Evolutionary conservation across 2,329 filamentous ascomycete species (phyloP).

Genomic region (Nakataea oryzae): DNA sequence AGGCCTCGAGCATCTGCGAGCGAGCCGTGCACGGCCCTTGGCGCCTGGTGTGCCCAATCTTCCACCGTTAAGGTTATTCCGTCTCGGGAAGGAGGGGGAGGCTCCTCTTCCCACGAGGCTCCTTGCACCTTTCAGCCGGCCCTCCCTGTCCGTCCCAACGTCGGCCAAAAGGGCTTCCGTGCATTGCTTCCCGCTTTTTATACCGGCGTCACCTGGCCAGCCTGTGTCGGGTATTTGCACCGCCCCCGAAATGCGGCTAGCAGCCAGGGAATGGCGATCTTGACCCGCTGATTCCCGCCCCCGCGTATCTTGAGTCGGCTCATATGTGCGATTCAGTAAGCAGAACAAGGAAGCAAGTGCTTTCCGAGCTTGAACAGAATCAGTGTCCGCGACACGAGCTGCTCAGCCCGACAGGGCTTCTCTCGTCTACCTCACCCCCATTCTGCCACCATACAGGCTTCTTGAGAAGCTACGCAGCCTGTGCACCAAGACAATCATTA

Average conservation of each 20-base stretch:
- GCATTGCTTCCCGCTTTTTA: constrained; percentile 10
- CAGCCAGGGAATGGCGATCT: neutral
- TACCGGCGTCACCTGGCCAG: neutral
- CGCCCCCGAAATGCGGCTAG: neutral
- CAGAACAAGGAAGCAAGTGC: neutral
- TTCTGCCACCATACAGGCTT: neutral
- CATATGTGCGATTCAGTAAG: neutral
- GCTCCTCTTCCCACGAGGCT: neutral
- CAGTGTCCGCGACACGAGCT: neutral
- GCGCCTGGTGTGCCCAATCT: neutral
- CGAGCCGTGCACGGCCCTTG: neutral
- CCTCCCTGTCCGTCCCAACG: neutral
- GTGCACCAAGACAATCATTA: neutral
- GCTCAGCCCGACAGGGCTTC: neutral
- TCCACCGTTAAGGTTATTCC: constrained; percentile 10
- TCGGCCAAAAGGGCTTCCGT: constrained; percentile 16
- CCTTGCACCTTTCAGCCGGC: constrained; percentile 5
- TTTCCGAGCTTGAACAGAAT: neutral
- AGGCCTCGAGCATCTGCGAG: neutral
- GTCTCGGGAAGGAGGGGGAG: neutral
- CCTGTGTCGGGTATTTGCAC: neutral
- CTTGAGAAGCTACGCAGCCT: neutral
- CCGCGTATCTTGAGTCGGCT: no score
- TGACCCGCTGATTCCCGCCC: neutral
- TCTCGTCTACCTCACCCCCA: neutral